These are phyloP conservation scores for Hanseniaspora meyeri DNA, from an alignment of 805 yeast species.

Conservation along the genomic window DNA sequence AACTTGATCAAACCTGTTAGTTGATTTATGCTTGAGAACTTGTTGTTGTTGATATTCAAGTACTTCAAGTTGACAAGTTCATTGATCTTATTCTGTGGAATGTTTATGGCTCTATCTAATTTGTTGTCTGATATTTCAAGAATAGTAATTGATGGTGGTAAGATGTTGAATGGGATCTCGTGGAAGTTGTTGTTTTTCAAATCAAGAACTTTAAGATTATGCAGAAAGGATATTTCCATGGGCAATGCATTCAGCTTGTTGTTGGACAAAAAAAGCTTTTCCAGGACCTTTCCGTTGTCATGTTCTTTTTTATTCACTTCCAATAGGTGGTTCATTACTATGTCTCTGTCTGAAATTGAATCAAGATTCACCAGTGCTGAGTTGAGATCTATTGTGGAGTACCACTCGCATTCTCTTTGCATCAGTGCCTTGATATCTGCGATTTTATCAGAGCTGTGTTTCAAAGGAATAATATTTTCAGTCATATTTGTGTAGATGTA, in stretches of 20 bases:
- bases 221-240: conserved; percentile 32
- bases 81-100: conserved; percentile 35
- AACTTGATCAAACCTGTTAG: conserved; percentile 46
- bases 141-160: conserved; percentile 39
- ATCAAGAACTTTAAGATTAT: conserved; percentile 47
- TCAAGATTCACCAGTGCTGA: background rate
- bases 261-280: conserved; percentile 42
- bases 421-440: background rate
- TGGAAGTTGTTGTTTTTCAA: conserved; percentile 48
- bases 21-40: conserved; percentile 32
- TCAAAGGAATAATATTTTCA: background rate
- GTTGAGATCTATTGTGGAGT: conserved; percentile 5
- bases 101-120: conserved; percentile 24
- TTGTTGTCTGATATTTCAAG: conserved; percentile 52
- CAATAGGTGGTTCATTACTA: background rate
- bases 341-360: background rate
- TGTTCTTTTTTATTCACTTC: conserved; percentile 3
- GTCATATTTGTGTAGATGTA: background rate
- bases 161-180: conserved; percentile 34
- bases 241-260: conserved; percentile 42
- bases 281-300: conserved; percentile 25
- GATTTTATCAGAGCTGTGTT: background rate
- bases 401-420: conserved; percentile 8
- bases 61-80: conserved; percentile 39
- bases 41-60: conserved; percentile 50